These are phyloP conservation scores for Linderniella brevidens DNA, from an alignment of 257 asterid species.

Conservation along the genomic window DNA sequence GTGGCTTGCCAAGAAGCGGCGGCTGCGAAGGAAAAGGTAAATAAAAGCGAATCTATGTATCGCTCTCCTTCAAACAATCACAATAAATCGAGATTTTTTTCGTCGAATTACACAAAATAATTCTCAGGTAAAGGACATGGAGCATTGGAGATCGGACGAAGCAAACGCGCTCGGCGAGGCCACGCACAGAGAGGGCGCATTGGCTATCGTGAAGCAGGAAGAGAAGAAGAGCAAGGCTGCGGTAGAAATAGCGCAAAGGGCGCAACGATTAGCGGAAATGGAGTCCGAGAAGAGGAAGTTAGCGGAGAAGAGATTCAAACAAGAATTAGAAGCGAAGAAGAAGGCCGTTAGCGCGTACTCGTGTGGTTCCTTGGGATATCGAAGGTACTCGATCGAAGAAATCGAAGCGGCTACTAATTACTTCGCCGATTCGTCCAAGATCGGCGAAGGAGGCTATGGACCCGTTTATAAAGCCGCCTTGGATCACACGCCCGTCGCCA, in stretches of 20 bases:
- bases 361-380: constrained; percentile 22
- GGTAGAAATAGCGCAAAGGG: constrained; percentile 60
- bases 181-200: constrained; percentile 29
- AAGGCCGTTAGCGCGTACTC: constrained; percentile 43
- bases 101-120: neutral
- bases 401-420: constrained; percentile 55
- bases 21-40: constrained; percentile 29
- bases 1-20: constrained; percentile 35
- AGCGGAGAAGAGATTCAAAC: constrained; percentile 39
- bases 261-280: constrained; percentile 56
- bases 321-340: constrained; percentile 45
- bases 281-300: constrained; percentile 43
- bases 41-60: neutral
- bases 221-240: constrained; percentile 59
- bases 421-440: constrained; percentile 43
- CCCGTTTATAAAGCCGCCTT: constrained; percentile 52
- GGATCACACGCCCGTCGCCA: constrained; percentile 78
- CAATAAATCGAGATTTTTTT: neutral
- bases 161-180: constrained; percentile 27
- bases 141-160: constrained; percentile 22
- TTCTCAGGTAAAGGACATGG: constrained; percentile 30
- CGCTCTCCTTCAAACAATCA: constrained; percentile 4
- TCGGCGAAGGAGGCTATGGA: constrained; percentile 99
- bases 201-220: constrained; percentile 48
- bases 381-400: constrained; percentile 47